phyloP scores from a whole-genome alignment of 1,284 basidiomycete genomes.

The Fomitopsis schrenkii region DNA sequence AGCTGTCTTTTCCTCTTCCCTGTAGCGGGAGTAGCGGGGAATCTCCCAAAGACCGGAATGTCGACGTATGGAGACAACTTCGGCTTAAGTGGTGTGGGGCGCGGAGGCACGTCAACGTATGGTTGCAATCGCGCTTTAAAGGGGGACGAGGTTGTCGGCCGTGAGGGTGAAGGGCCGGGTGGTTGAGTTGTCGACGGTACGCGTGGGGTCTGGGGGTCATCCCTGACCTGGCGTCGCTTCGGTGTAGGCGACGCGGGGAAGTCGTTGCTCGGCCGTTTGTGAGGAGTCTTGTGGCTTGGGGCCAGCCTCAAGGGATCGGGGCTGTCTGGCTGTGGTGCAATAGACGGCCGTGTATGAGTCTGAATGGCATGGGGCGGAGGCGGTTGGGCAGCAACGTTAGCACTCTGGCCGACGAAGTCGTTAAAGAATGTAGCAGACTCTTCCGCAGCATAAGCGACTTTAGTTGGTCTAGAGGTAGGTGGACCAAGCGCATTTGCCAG shows the following conservation, averaged over 20 bases:
- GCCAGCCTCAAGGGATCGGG: constrained; percentile 48
- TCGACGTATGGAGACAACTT: constrained; percentile 53
- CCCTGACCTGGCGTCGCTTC: constrained; percentile 25
- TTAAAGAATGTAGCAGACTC: constrained; percentile 63
- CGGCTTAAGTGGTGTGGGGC: constrained; percentile 6
- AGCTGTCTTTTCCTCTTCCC: constrained; percentile 17
- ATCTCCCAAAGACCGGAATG: constrained; percentile 43
- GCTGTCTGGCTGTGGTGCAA: constrained; percentile 21
- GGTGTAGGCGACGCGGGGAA: constrained; percentile 32
- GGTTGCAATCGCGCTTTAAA: constrained; percentile 34
- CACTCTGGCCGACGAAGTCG: constrained; percentile 55
- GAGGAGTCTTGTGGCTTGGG: constrained; percentile 39
- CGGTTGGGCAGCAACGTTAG: constrained; percentile 27
- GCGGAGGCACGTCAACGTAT: constrained; percentile 56
- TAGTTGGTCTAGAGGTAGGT: constrained; percentile 31
- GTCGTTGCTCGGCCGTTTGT: constrained; percentile 43
- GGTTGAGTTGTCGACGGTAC: background rate
- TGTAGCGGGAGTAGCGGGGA: constrained; percentile 44
- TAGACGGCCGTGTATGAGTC: constrained; percentile 8
- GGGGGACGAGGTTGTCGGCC: background rate
- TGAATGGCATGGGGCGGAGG: background rate
- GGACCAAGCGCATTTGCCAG: constrained; percentile 66
- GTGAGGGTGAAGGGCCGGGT: background rate
- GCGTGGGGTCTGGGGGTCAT: background rate
- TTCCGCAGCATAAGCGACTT: constrained; percentile 39